Base-by-base conservation (phyloP, 805 yeast genomes). In the Wickerhamomyces kurtzmanii region DNA sequence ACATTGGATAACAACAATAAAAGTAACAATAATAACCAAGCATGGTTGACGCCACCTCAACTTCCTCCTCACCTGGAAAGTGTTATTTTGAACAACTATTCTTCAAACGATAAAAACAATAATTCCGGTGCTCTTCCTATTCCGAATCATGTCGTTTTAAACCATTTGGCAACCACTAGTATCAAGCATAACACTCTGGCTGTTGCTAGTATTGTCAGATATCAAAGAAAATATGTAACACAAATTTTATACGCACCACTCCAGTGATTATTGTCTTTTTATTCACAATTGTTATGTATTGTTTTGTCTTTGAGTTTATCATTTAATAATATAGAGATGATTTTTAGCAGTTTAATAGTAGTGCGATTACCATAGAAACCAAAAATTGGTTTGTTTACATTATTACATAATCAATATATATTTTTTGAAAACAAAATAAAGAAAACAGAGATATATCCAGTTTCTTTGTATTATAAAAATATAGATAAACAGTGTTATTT, bases 1-100 rank as follows among this genome's bases (percentile, higher is more conserved):
- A 82, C 89, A 1, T 61, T 82, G 28, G 93, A 82, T 45, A 72
- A 71, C 42, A 77, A 71, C 42, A 71, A 78, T 24, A 77, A 75
- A 47, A 62, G 61, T 25, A 67, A 61, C 53, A 75, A 53, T 56
- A 70, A 59, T 59, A 72, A 57, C 61, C 76, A 62, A 67, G 51
- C 66, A 3, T 63, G 69, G 68, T 36, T 87, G 29, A 85, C 93
- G 17, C 97, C 98, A 13, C 98, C 98, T 14, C 94, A 82, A 48
- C 64, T 91, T 27, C 98, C 98, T 7, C 98, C 98, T 8, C 98
- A 89, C 53, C 64, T 91, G 34, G 98, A 91, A 50, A 80, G 81
- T 45, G 97, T 91, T 31, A 86, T 91, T 31, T 66, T 89, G 46
- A 89, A 89, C 58, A 75, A 76, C 40, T 79, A 68, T 60, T 51